Evolutionary conservation across 805 yeast genomes (phyloP), one percentile per base, ranked within the genome.

Genomic region (Lachancea mirantina): DNA sequence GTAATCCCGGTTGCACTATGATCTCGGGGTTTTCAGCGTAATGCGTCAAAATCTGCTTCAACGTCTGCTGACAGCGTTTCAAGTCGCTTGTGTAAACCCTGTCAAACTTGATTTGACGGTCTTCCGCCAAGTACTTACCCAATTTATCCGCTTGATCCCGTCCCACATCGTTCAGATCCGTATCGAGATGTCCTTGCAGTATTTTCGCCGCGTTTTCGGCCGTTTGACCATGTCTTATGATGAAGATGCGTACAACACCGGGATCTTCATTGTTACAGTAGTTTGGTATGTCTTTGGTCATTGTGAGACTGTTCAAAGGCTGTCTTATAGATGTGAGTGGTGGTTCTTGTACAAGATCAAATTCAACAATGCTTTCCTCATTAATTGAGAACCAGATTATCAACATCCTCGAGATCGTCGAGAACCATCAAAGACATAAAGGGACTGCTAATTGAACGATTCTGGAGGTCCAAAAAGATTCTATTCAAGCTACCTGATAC

Each of bases 221-320:
- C 0, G 95, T 84, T 52, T 81, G 92, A 1, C 95, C 95, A 47
- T 84, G 95, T 47, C 95, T 72, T 4, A 84, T 72, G 4, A 84
- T 54, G 42, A 79, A 78, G 3, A 82, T 46, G 16, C 82, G 61
- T 2, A 73, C 51, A 6, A 56, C 43, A 4, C 52, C 41, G 3
- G 55, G 46, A 41, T 67, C 65, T 2, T 46, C 43, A 43, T 69
- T 71, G 15, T 40, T 33, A 28, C 32, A 8, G 28, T 47, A 45
- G 29, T 34, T 42, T 13, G 50, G 44, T 6, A 33, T 32, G 14
- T 38, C 43, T 10, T 30, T 38, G 8, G 46, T 46, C 55, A 50
- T 47, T 10, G 6, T n/a, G 9, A 14, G 14, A 17, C 3, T 7
- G 26, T 23, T 8, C 13, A 23, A 23, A n/a, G 8, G 3, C 10